phyloP scores from a whole-genome alignment of 441 rosid genomes.

The Erodium moschatum region DNA sequence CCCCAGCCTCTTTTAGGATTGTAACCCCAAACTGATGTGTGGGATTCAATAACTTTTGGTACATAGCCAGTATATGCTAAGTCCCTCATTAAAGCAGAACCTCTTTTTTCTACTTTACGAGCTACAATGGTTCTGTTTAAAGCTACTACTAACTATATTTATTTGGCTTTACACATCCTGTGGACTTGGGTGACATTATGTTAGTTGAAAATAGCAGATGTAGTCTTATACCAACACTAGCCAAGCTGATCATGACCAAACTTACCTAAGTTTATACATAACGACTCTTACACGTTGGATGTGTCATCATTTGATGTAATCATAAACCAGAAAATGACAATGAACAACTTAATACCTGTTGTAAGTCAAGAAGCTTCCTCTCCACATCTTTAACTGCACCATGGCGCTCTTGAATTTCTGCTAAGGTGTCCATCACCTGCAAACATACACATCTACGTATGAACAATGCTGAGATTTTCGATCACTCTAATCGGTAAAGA shows the following conservation, averaged over 20 bases:
- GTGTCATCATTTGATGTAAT: neutral
- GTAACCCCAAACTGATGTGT: neutral
- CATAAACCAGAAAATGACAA: neutral
- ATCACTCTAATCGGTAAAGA: too few species aligned
- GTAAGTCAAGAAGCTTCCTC: constrained; percentile 80
- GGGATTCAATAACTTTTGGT: neutral
- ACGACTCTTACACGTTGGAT: neutral
- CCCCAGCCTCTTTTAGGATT: too few species aligned
- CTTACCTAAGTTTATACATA: neutral
- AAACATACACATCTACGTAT: neutral
- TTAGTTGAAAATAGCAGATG: neutral
- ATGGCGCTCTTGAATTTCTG: constrained; percentile 98
- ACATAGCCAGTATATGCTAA: neutral
- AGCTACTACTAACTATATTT: neutral
- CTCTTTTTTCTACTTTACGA: neutral
- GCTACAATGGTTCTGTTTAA: neutral
- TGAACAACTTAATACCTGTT: constrained; percentile 50
- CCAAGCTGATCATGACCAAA: constrained; percentile 4
- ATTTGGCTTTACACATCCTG: neutral
- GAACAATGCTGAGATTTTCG: neutral
- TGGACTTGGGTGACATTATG: neutral
- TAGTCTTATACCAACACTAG: neutral
- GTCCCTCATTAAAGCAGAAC: neutral
- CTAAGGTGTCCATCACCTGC: constrained; percentile 89
- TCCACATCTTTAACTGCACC: constrained; percentile 85